Evolutionary conservation across 2,329 filamentous ascomycete genomes (phyloP).

Genomic region (Verticillium nubilum): DNA sequence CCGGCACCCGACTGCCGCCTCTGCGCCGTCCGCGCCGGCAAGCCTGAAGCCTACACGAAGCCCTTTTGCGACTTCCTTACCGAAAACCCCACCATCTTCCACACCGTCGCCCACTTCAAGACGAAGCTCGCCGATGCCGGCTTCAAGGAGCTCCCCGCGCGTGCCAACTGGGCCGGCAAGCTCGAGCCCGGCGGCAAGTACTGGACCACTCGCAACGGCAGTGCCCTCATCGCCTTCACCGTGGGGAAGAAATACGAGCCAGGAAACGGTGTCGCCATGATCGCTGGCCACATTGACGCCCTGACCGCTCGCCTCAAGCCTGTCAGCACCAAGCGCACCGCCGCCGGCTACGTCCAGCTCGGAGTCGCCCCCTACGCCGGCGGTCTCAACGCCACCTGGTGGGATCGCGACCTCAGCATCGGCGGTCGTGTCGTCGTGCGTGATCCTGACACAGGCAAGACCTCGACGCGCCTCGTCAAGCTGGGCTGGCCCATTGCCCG

Average conservation of each 20-base stretch:
- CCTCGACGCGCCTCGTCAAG: constrained; percentile 77
- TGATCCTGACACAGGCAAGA: constrained; percentile 67
- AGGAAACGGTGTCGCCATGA: constrained; percentile 81
- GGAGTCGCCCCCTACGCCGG: constrained; percentile 93
- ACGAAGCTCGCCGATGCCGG: constrained; percentile 65
- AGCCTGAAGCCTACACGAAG: constrained; percentile 66
- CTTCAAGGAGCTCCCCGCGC: constrained; percentile 72
- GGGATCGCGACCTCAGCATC: constrained; percentile 90
- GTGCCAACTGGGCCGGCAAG: constrained; percentile 69
- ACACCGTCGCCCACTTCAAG: constrained; percentile 76
- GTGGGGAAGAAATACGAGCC: constrained; percentile 75
- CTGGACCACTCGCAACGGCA: constrained; percentile 80
- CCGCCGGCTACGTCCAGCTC: constrained; percentile 81
- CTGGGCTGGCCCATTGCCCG: constrained; percentile 91
- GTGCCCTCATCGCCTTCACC: constrained; percentile 77
- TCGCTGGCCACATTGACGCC: constrained; percentile 91
- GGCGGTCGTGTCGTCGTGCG: constrained; percentile 84
- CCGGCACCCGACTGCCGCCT: constrained; percentile 13
- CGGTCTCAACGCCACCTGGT: constrained; percentile 85
- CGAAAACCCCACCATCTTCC: constrained; percentile 89
- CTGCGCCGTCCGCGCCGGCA: constrained; percentile 22
- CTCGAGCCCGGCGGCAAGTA: constrained; percentile 81
- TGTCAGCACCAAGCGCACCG: constrained; percentile 75
- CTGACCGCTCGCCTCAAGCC: constrained; percentile 89
- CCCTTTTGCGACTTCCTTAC: constrained; percentile 86